Evolutionary conservation across 163 green algal species (phyloP).

Genomic region (Volvox carteri): DNA sequence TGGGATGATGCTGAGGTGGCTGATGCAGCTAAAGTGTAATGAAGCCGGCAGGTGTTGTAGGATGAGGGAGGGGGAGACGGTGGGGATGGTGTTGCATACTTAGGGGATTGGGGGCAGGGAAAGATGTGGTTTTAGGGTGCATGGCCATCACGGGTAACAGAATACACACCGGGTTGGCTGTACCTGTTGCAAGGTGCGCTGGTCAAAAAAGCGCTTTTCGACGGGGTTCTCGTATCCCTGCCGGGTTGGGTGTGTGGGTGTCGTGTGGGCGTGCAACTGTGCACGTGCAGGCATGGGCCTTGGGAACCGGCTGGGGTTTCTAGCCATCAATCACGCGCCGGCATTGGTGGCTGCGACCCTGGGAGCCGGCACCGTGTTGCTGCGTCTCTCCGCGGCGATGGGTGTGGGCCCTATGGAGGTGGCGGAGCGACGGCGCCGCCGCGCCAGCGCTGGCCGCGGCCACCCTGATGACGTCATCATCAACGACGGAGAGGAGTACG

Average conservation of each 20-base stretch:
- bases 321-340: slow-evolving; percentile 40
- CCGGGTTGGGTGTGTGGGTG: too few relatives aligned
- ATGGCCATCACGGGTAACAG: too few relatives aligned
- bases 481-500: neutral
- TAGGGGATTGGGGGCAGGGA: too few relatives aligned
- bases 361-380: neutral
- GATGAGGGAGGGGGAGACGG: too few relatives aligned
- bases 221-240: too few relatives aligned
- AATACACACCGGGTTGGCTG: too few relatives aligned
- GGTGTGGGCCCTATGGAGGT: slow-evolving; percentile 26
- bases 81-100: too few relatives aligned
- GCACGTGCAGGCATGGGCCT: slow-evolving; percentile 21
- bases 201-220: neutral
- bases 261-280: too few relatives aligned
- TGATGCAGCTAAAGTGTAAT: too few relatives aligned
- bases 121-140: too few relatives aligned
- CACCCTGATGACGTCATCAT: neutral
- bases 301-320: slow-evolving; percentile 17
- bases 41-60: too few relatives aligned
- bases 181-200: neutral
- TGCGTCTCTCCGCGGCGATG: neutral
- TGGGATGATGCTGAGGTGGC: too few relatives aligned
- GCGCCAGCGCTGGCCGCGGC: neutral
- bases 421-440: neutral
- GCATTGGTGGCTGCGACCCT: neutral